A percentile compares a stretch with the other conserved stretches of the same genome.
Conservation (phyloP, 495 filamentous ascomycete species). For the Penicillium parvum region DNA sequence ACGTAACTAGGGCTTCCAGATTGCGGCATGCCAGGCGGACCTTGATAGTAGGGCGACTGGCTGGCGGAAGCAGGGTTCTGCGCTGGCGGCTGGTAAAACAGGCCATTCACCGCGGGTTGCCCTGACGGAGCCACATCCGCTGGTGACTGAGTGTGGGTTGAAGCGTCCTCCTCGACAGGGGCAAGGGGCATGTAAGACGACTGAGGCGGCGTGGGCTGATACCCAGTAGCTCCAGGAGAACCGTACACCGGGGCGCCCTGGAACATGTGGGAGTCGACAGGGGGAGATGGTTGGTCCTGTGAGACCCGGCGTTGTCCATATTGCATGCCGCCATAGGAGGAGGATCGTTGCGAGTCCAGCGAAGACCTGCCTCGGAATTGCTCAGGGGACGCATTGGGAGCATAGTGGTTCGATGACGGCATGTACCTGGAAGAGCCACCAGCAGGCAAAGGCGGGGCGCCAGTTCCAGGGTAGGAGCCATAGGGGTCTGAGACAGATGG, state of each 20-base stretch:
- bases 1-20: conserved; percentile 5
- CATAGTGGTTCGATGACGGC: conserved; percentile 49
- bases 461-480: conserved; percentile 47
- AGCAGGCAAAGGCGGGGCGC: conserved; percentile 33
- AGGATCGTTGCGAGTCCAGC: conserved; percentile 44
- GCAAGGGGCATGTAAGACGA: conserved; percentile 46
- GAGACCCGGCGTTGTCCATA: conserved; percentile 38
- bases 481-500: conserved; percentile 77
- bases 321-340: conserved; percentile 25
- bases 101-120: conserved; percentile 24
- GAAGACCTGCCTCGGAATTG: conserved; percentile 42
- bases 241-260: conserved; percentile 28
- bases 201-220: conserved; percentile 48
- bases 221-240: conserved; percentile 34
- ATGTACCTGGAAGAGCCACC: conserved; percentile 59
- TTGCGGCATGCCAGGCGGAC: conserved; percentile 23
- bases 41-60: conserved; percentile 24
- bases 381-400: conserved; percentile 46
- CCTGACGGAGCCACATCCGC: conserved; percentile 11
- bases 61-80: conserved; percentile 6
- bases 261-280: conserved; percentile 33
- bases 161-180: conserved; percentile 40
- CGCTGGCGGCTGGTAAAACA: conserved; percentile 25
- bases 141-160: conserved; percentile 30
- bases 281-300: conserved; percentile 33